phyloP scores from a whole-genome alignment of 345 rosid genomes.

The Noccaea bulbosa region DNA sequence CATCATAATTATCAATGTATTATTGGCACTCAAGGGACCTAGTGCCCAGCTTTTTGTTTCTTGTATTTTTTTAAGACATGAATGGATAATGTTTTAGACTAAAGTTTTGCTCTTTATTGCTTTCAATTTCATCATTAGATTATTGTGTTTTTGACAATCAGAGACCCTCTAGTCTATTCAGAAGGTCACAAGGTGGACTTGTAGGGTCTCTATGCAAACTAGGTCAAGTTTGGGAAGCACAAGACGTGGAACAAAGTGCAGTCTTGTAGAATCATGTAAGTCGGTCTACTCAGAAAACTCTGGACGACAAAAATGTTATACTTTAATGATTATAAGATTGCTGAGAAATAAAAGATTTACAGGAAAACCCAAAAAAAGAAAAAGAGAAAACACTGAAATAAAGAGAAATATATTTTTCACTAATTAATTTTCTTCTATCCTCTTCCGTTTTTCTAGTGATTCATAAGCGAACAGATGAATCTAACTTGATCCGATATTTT shows the following conservation, averaged over 20 bases:
- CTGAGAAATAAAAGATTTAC: conserved; percentile 20
- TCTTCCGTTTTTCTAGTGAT: conserved; percentile 36
- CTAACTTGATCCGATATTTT: conserved; percentile 32
- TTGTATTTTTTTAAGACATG: conserved; percentile 13
- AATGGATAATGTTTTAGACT: conserved; percentile 1
- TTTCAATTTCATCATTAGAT: not conserved
- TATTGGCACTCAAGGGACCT: conserved; percentile 38
- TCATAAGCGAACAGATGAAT: conserved; percentile 34
- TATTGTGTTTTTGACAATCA: not conserved
- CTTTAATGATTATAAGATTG: conserved; percentile 41
- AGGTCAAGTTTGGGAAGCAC: conserved; percentile 42
- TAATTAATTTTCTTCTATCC: conserved; percentile 22
- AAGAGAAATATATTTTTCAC: conserved; percentile 23
- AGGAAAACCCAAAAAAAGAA: conserved; percentile 12
- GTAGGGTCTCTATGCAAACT: conserved; percentile 11
- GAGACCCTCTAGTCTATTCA: not conserved
- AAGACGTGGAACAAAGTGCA: conserved; percentile 44
- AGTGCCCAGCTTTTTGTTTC: conserved; percentile 34
- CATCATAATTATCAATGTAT: conserved; percentile 36
- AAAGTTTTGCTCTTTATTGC: conserved; percentile 13
- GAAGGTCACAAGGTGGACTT: conserved; percentile 10
- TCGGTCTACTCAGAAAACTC: conserved; percentile 39
- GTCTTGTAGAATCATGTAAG: conserved; percentile 41
- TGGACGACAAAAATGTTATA: conserved; percentile 34
- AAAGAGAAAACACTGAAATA: not conserved